Conservation (phyloP, 768 basidiomycete species). For the Boletus sp. region DNA sequence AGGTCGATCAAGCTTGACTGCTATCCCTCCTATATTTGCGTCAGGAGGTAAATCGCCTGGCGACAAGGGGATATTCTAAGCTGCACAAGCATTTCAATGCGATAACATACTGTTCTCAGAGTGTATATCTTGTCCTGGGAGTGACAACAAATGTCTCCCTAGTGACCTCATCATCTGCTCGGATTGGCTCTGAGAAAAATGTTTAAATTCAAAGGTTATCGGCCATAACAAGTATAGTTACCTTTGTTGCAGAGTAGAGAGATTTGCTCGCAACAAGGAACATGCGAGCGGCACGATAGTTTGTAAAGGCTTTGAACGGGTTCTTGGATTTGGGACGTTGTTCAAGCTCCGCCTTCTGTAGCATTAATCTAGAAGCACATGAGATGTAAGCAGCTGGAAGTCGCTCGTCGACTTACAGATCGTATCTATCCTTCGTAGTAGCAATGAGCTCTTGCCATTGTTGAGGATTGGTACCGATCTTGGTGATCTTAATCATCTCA, state of each 20-base stretch:
- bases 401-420: not conserved
- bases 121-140: not conserved
- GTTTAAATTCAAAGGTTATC: not conserved
- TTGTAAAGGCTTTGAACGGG: not conserved
- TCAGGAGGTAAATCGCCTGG: not conserved
- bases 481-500: constrained; percentile 3
- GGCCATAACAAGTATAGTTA: not conserved
- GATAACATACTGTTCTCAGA: not conserved
- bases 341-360: not conserved
- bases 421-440: not conserved
- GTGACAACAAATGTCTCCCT: constrained; percentile 1
- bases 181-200: constrained; percentile 2
- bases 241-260: constrained; percentile 5
- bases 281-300: constrained; percentile 5
- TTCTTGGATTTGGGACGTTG: constrained; percentile 1
- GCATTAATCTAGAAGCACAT: not conserved
- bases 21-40: not conserved
- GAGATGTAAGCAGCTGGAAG: not conserved
- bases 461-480: not conserved
- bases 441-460: not conserved
- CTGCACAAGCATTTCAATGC: not conserved
- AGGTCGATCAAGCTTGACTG: constrained; percentile 3
- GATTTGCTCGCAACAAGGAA: constrained; percentile 2
- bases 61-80: not conserved
- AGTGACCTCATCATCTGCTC: constrained; percentile 2